Evolutionary conservation across 306 rosid genomes (phyloP), one percentile per base, ranked within the genome.

Genomic region (Senna tora): DNA sequence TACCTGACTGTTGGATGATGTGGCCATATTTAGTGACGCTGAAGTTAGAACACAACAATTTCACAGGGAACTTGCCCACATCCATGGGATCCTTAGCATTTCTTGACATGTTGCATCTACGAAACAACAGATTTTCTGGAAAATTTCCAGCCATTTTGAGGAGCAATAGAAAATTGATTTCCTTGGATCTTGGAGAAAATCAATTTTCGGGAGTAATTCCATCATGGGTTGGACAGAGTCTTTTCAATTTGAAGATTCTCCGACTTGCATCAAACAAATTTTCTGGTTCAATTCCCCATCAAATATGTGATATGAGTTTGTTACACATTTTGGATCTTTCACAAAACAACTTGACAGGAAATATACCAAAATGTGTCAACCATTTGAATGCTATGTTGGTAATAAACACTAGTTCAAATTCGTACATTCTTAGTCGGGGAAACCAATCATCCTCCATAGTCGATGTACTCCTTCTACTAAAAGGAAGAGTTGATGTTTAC

Each of bases 321-420:
- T 66, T 80, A 16, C 76, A 56, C 12, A 39, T 69, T 2, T 69
- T 80, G 7, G 84, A 80, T 67, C 59, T 80, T 4, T 14, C 74
- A 9, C 50, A 69, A 17, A 80, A 80, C 41, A 20, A 21, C 10
- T 57, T 75, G 7, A 53, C 57, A 4, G 77, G 73, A 51, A 8
- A 22, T 10, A 69, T 69, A 41, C 80, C 80, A 9, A 13, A 14
- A 9, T 80, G 84, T 49, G 39, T 80, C 41, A 69, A 57, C 39
- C 63, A 75, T 56, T 66, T 80, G 51, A 62, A 5, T 6, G 70
- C 77, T 7, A 69, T 80, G 76, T 38, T 8, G 57, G 16, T 19
- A 10, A 25, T 22, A 5, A 17, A 52, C 65, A 50, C 9, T 1
- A 19, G 28, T 54, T 22, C 34, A 61, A 1, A 53, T 30, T 12